Evolutionary conservation across 306 rosid species (phyloP).

Genomic region (Crataegus laevigata): DNA sequence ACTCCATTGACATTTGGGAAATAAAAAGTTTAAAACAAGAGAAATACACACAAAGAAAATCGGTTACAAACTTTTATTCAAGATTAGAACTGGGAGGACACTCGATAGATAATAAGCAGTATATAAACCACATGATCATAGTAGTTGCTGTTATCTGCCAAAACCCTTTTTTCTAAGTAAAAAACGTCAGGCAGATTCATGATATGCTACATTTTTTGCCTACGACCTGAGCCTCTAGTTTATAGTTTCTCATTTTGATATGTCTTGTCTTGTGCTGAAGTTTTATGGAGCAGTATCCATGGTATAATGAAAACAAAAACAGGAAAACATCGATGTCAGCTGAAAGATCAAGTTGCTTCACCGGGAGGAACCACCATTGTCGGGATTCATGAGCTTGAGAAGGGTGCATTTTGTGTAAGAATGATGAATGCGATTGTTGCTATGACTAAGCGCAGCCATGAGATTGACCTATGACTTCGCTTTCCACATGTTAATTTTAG

Average conservation of each 20-base stretch:
- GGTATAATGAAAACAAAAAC: slow-evolving; percentile 36
- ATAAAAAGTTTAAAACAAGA: too few species aligned
- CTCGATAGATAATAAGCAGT: too few species aligned
- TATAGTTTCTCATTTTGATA: not conserved
- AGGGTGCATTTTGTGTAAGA: slow-evolving; percentile 72
- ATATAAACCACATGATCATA: too few species aligned
- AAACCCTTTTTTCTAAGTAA: too few species aligned
- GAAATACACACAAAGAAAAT: too few species aligned
- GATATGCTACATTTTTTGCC: too few species aligned
- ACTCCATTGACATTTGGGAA: too few species aligned
- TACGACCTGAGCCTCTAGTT: not conserved
- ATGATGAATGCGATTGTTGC: slow-evolving; percentile 88
- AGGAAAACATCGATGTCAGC: slow-evolving; percentile 83
- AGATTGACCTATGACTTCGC: slow-evolving; percentile 23
- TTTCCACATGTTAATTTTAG: slow-evolving; percentile 24
- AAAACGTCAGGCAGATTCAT: too few species aligned
- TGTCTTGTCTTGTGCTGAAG: slow-evolving; percentile 19
- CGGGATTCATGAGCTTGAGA: slow-evolving; percentile 84
- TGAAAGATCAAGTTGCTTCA: slow-evolving; percentile 82
- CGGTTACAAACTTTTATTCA: too few species aligned
- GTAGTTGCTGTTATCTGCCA: not conserved
- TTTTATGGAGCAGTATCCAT: slow-evolving; percentile 87
- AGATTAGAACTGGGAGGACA: too few species aligned
- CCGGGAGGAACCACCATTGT: slow-evolving; percentile 88
- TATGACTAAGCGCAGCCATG: slow-evolving; percentile 59